Evolutionary conservation across 768 basidiomycete genomes (phyloP), one percentile per base, ranked within the genome.

Genomic region (Amanita subjunquillea): DNA sequence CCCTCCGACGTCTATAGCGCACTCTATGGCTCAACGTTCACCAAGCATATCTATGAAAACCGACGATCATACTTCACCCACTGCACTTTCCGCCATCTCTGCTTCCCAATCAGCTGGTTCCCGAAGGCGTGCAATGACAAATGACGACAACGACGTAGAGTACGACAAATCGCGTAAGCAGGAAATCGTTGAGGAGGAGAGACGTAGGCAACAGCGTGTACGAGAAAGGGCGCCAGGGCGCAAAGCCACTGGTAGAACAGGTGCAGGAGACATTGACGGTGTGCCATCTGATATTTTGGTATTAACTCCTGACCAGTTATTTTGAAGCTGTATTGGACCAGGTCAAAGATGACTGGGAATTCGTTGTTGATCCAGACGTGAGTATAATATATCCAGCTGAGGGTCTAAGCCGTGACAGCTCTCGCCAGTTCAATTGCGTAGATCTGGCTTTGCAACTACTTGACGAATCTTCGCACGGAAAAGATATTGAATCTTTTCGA

Each of bases 391-490:
- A 46, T 29, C 20, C 38, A 6, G 44, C 3, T 17, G 20, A 49
- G 20, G 25, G 20, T 55, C 40, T 49, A 39, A 39, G 50, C 51
- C 36, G 56, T 58, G 41, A 40, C 38, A 56, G 44, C 22, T 20
- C 30, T 42, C 48, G 27, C 34, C 60, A 93, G 85, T 99, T 98
- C 69, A 95, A 96, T 64, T 87, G 87, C 45, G 94, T 96, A 32
- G 87, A 94, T 61, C 75, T 98, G 36, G 94, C 96, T 3, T 77
- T 99, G 13, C 85, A 91, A 59, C 76, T 99, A 2, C 72, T 99
- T 23, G 90, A 93, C 57, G 77, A 83, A 39, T 79, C 81, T 1
- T 82, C 85, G 9, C 67, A 72, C 0, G 86, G 85, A 2, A 87
- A 85, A 63, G 80, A 84, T 58, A 82, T 91, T 61, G 71, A 78